phyloP scores from a whole-genome alignment of 2,329 filamentous ascomycete species.

The Cercospora zeina region DNA sequence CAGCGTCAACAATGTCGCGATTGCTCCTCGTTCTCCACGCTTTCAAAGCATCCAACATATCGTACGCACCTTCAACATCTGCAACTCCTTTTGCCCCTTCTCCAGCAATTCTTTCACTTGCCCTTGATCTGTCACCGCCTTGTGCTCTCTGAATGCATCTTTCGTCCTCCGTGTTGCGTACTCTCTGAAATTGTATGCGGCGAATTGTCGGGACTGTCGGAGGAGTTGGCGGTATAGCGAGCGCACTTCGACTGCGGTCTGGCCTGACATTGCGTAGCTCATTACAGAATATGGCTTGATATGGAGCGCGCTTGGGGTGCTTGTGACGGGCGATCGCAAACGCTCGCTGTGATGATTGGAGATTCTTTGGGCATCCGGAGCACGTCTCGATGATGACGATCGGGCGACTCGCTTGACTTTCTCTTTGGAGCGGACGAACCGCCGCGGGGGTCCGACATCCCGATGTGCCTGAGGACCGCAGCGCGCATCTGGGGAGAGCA shows the following conservation, averaged over 20 bases:
- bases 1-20: neutral
- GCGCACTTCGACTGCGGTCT: constrained; percentile 35
- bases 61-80: constrained; percentile 78
- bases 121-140: constrained; percentile 68
- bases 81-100: constrained; percentile 80
- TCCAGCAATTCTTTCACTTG: constrained; percentile 86
- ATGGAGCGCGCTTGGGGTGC: neutral
- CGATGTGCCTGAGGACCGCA: constrained; percentile 8
- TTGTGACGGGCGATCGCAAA: neutral
- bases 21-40: neutral
- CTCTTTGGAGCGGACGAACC: neutral
- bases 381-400: constrained; percentile 9
- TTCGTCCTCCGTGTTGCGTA: constrained; percentile 88
- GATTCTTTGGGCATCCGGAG: neutral
- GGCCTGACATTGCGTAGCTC: constrained; percentile 26
- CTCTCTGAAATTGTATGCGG: constrained; percentile 95
- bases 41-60: neutral
- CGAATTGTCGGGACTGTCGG: constrained; percentile 81
- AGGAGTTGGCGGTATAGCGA: constrained; percentile 78
- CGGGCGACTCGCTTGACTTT: constrained; percentile 1
- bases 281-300: neutral
- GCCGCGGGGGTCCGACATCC: constrained; percentile 20
- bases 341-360: neutral
- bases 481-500: neutral
- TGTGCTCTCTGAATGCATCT: constrained; percentile 85